Percentiles rank a stretch among this genome's conserved stretches.
These are phyloP conservation scores for Arachnomyces sp. DNA, from an alignment of 2,329 filamentous ascomycete genomes.

Conservation along the genomic window DNA sequence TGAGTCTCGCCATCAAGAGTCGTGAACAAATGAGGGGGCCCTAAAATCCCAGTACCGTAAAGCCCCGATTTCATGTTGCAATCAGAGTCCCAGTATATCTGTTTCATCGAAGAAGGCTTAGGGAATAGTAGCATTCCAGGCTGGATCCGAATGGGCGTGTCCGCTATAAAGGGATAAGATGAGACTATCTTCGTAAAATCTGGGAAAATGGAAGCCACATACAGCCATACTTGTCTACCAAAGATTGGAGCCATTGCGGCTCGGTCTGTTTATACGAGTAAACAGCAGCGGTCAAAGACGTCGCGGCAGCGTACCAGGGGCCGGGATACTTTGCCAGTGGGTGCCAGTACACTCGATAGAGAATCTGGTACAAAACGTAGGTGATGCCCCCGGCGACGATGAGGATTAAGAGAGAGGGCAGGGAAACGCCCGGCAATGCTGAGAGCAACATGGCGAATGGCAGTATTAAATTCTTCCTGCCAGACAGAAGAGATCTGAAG, in stretches of 20 bases:
- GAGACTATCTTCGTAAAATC: not conserved
- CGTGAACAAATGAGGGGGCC: conserved; percentile 24
- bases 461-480: not conserved
- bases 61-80: conserved; percentile 28
- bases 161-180: conserved; percentile 12
- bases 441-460: not conserved
- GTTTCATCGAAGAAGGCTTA: conserved; percentile 25
- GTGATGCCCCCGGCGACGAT: not conserved
- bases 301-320: conserved; percentile 15
- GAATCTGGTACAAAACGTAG: not conserved
- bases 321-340: conserved; percentile 16
- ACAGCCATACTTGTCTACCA: conserved; percentile 17
- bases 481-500: no score
- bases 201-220: not conserved
- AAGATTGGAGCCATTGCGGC: conserved; percentile 15
- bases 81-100: conserved; percentile 34
- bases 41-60: conserved; percentile 29
- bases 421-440: not conserved
- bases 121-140: conserved; percentile 32
- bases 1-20: conserved; percentile 28
- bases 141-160: conserved; percentile 30
- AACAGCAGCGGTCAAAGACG: conserved; percentile 14
- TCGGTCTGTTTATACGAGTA: conserved; percentile 13
- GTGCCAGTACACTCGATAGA: conserved; percentile 17
- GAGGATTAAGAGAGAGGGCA: not conserved